Evolutionary conservation across 192 early-diverging fungal genomes (phyloP).

Genomic region (Coemansia sp.): DNA sequence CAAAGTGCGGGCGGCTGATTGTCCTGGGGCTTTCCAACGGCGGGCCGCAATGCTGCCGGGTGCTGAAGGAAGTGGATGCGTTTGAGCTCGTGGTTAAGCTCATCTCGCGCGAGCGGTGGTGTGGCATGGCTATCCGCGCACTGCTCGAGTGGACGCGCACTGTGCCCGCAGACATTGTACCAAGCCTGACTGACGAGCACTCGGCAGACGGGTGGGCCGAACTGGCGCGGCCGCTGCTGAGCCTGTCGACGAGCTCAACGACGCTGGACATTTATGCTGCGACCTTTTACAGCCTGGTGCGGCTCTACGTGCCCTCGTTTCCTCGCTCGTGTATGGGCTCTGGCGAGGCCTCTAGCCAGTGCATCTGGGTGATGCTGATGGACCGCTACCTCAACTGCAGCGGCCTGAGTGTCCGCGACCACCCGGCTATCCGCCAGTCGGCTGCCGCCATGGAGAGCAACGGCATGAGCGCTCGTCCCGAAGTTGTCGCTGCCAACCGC

Average conservation of each 20-base stretch:
- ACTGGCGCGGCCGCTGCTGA: slow-evolving; percentile 43
- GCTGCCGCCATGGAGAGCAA: neutral
- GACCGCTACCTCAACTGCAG: slow-evolving; percentile 53
- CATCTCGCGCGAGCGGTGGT: slow-evolving; percentile 54
- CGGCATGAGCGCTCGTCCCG: slow-evolving; percentile 20
- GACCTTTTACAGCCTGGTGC: slow-evolving; percentile 47
- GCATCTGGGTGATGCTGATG: slow-evolving; percentile 50
- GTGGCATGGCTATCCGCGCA: slow-evolving; percentile 48
- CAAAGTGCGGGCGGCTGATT: slow-evolving; percentile 41
- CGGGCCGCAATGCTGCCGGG: slow-evolving; percentile 43
- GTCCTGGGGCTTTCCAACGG: slow-evolving; percentile 44
- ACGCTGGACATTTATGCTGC: slow-evolving; percentile 50
- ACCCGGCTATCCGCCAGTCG: slow-evolving; percentile 6
- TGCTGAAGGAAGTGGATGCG: slow-evolving; percentile 48
- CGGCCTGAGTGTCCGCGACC: slow-evolving; percentile 28
- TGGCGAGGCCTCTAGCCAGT: slow-evolving; percentile 29
- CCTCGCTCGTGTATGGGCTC: slow-evolving; percentile 49
- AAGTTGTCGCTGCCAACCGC: slow-evolving; percentile 46
- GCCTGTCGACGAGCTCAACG: slow-evolving; percentile 49
- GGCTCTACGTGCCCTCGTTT: slow-evolving; percentile 34
- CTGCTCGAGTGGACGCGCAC: slow-evolving; percentile 47
- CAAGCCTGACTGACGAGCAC: slow-evolving; percentile 35
- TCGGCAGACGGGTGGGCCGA: slow-evolving; percentile 43
- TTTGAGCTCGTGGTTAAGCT: slow-evolving; percentile 53
- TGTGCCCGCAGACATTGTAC: slow-evolving; percentile 43